A percentile compares a stretch with the other conserved stretches of the same genome.
phyloP scores from a whole-genome alignment of 2,329 filamentous ascomycete genomes.

The Ophiostoma pallidulum region DNA sequence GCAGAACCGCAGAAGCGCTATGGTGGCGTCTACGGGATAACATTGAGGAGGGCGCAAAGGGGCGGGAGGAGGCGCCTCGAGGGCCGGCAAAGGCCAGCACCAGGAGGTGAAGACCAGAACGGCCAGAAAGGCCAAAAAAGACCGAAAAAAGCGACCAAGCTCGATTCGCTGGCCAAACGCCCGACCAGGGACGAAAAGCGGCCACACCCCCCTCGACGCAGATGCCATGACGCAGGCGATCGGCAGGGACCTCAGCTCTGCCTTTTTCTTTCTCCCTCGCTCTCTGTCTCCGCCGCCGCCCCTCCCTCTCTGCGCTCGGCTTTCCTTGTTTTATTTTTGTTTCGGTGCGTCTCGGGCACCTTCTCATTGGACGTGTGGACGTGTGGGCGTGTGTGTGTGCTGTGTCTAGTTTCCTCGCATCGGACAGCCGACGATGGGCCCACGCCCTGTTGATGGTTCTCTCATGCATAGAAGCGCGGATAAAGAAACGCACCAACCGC shows the following conservation, averaged over 20 bases:
- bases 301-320: neutral
- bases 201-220: neutral
- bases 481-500: neutral
- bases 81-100: neutral
- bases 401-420: neutral
- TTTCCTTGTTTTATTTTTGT: neutral
- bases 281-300: no score
- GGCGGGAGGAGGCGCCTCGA: no score
- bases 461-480: slow-evolving; percentile 10
- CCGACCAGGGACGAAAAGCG: no score
- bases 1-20: slow-evolving; percentile 9
- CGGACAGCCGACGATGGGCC: neutral
- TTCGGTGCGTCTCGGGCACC: neutral
- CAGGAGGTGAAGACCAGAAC: no score
- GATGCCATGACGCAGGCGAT: neutral
- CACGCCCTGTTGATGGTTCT: neutral
- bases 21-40: slow-evolving; percentile 9
- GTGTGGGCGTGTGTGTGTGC: no score
- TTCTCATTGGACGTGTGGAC: neutral
- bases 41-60: neutral
- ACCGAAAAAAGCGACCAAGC: neutral
- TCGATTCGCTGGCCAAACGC: neutral
- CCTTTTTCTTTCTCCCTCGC: neutral
- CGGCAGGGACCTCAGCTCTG: no score
- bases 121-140: neutral